Conservation (phyloP, 495 filamentous ascomycete species). For the Xeromyces bisporus region DNA sequence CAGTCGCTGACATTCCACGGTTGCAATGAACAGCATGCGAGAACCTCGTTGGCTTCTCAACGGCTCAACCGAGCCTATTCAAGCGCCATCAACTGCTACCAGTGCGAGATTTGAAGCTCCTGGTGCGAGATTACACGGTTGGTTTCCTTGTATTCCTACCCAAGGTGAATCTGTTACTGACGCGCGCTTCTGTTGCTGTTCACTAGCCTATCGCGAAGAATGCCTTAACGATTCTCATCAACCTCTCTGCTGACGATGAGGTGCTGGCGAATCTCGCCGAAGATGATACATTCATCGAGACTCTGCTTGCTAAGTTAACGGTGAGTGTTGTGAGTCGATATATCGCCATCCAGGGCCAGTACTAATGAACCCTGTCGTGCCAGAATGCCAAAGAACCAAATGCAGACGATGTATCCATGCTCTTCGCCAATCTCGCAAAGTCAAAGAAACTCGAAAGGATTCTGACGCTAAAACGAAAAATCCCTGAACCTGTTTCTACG, state of each 20-base stretch:
- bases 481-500: slow-evolving; percentile 43
- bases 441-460: slow-evolving; percentile 52
- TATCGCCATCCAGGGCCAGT: too few species aligned
- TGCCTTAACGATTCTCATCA: slow-evolving; percentile 84
- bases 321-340: too few species aligned
- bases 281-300: slow-evolving; percentile 69
- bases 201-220: slow-evolving; percentile 71
- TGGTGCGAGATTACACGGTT: slow-evolving; percentile 67
- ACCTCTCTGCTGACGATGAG: slow-evolving; percentile 63
- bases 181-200: slow-evolving; percentile 1
- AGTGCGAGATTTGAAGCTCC: slow-evolving; percentile 74
- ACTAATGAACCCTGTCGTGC: background rate
- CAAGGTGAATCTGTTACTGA: background rate
- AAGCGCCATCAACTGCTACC: slow-evolving; percentile 65
- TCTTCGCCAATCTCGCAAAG: slow-evolving; percentile 83
- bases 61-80: slow-evolving; percentile 61
- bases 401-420: slow-evolving; percentile 75
- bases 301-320: slow-evolving; percentile 50
- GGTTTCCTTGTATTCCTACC: slow-evolving; percentile 11
- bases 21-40: slow-evolving; percentile 50
- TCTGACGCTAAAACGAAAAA: slow-evolving; percentile 41
- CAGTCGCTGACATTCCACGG: slow-evolving; percentile 1
- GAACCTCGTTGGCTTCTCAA: slow-evolving; percentile 72
- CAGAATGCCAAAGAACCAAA: slow-evolving; percentile 50
- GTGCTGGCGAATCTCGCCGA: slow-evolving; percentile 53